Percentiles rank a stretch among this genome's conserved stretches.
These are phyloP conservation scores for Tubosaeta brunneosetosa DNA, from an alignment of 768 basidiomycete genomes.

Conservation along the genomic window DNA sequence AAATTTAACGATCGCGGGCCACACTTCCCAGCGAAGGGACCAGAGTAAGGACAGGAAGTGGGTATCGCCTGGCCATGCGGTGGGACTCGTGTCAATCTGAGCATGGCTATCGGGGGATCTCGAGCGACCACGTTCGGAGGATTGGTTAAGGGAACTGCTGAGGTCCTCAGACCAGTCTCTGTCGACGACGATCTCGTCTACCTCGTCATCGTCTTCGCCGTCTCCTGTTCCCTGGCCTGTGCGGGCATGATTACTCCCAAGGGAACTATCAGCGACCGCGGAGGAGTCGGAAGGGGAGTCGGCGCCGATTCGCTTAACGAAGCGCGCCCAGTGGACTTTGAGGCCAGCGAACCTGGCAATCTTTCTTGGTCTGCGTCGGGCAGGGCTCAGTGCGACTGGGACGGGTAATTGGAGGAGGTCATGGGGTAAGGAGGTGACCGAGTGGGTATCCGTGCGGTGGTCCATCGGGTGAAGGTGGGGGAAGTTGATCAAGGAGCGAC, in stretches of 20 bases:
- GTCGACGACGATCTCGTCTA: slow-evolving; percentile 76
- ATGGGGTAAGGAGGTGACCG: slow-evolving; percentile 4
- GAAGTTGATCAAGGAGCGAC: background rate
- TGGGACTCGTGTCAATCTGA: slow-evolving; percentile 32
- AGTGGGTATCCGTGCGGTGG: background rate
- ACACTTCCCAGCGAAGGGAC: slow-evolving; percentile 53
- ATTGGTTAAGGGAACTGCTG: slow-evolving; percentile 48
- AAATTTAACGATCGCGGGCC: slow-evolving; percentile 51
- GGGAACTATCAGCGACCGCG: slow-evolving; percentile 43
- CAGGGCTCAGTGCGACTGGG: slow-evolving; percentile 36
- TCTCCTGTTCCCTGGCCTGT: slow-evolving; percentile 24
- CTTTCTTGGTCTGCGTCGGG: slow-evolving; percentile 31
- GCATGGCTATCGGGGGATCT: slow-evolving; percentile 45
- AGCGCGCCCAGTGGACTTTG: slow-evolving; percentile 43
- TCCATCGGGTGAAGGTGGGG: slow-evolving; percentile 11
- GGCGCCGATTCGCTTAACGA: slow-evolving; percentile 52
- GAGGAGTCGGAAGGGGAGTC: slow-evolving; percentile 57
- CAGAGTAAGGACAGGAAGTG: slow-evolving; percentile 34
- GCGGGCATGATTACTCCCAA: slow-evolving; percentile 35
- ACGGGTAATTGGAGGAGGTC: slow-evolving; percentile 34
- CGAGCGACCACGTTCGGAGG: slow-evolving; percentile 48
- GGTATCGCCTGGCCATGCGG: slow-evolving; percentile 33
- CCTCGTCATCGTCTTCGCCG: slow-evolving; percentile 35
- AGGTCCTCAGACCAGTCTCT: slow-evolving; percentile 60
- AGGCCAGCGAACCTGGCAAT: slow-evolving; percentile 38